These are phyloP conservation scores for Bigelowiella natans DNA, from an alignment of 78 protist species.

Conservation along the genomic window DNA sequence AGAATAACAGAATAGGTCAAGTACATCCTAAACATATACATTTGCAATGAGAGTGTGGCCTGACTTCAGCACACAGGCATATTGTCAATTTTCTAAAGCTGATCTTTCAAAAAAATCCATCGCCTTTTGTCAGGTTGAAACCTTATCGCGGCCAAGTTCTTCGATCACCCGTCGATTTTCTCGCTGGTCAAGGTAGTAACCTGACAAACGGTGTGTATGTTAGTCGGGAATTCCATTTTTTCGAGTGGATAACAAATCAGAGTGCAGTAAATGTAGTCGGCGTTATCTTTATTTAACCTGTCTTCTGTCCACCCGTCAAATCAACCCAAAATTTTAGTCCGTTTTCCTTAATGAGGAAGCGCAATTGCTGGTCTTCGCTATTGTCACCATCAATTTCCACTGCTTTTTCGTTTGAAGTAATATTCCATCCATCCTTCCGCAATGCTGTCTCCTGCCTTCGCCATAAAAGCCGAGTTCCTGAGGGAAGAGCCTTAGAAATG, in stretches of 20 bases:
- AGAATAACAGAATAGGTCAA: constrained; percentile 24
- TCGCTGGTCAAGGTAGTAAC: neutral
- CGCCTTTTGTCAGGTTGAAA: too few relatives aligned
- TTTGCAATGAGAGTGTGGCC: too few relatives aligned
- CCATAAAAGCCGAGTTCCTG: neutral
- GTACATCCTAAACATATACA: neutral
- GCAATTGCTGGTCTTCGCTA: neutral
- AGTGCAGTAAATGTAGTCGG: too few relatives aligned
- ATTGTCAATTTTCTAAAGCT: too few relatives aligned
- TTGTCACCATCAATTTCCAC: neutral
- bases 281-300: neutral
- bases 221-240: too few relatives aligned
- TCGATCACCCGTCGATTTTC: neutral
- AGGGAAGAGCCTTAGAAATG: neutral
- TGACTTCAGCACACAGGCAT: too few relatives aligned
- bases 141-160: neutral
- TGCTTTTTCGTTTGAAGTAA: neutral
- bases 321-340: neutral
- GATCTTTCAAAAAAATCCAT: too few relatives aligned
- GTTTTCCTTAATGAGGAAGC: neutral
- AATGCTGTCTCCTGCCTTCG: neutral
- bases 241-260: too few relatives aligned
- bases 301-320: neutral
- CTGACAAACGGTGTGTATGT: too few relatives aligned
- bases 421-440: neutral